Evolutionary conservation across 805 yeast genomes (phyloP).

Genomic region (Barnettozyma vustinii): DNA sequence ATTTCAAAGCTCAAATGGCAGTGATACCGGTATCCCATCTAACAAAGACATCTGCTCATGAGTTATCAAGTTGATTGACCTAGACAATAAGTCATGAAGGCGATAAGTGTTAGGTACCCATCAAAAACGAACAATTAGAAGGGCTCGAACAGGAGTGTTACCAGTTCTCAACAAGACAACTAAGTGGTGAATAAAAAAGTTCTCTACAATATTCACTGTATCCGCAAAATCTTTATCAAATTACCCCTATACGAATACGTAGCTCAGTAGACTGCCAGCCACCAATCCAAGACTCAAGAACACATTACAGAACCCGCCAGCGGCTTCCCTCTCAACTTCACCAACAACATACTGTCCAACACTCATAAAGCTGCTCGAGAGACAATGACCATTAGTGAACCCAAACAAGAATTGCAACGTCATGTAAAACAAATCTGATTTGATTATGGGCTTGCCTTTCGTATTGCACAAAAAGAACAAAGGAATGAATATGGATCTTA

Average conservation of each 20-base stretch:
- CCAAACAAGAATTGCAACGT: conserved; percentile 76
- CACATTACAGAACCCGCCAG: conserved; percentile 88
- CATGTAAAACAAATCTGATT: conserved; percentile 64
- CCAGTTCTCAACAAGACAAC: too few relatives aligned
- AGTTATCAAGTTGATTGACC: too few relatives aligned
- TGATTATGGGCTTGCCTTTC: conserved; percentile 23
- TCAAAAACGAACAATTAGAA: too few relatives aligned
- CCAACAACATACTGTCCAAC: conserved; percentile 53
- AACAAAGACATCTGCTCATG: too few relatives aligned
- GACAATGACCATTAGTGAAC: conserved; percentile 78
- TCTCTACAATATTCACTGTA: too few relatives aligned
- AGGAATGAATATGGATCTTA: conserved; percentile 60
- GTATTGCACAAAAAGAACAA: conserved; percentile 62
- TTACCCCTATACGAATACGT: conserved; percentile 44
- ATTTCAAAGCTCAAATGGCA: too few relatives aligned
- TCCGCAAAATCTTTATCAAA: too few relatives aligned
- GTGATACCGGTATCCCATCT: too few relatives aligned
- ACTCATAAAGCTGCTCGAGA: conserved; percentile 74
- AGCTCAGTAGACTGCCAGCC: conserved; percentile 73
- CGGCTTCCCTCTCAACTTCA: conserved; percentile 77
- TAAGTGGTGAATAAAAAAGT: too few relatives aligned
- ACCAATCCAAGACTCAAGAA: conserved; percentile 76
- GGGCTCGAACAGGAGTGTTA: too few relatives aligned
- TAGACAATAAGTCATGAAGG: too few relatives aligned
- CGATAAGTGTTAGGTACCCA: too few relatives aligned